A percentile compares a stretch with the other conserved stretches of the same genome.
These are phyloP conservation scores for Scheffersomyces ergatensis DNA, from an alignment of 805 yeast species.

Conservation along the genomic window DNA sequence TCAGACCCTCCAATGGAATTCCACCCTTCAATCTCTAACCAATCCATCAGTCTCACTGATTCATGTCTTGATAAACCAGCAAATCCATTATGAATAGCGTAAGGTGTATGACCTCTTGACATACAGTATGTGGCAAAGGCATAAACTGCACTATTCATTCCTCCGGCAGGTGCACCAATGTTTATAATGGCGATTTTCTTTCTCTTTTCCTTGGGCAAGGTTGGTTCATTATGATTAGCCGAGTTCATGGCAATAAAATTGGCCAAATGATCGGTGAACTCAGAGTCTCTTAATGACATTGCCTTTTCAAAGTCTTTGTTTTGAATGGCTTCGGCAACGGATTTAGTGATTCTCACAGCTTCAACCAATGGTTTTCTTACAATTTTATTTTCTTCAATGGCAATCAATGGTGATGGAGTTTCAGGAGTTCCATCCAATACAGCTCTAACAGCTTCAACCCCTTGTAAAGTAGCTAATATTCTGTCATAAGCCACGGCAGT, in stretches of 20 bases:
- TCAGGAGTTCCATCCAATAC: slow-evolving; percentile 84
- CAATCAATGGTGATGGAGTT: slow-evolving; percentile 94
- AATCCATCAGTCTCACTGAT: slow-evolving; percentile 66
- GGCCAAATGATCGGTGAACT: slow-evolving; percentile 74
- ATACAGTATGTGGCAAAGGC: slow-evolving; percentile 89
- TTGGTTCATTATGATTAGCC: slow-evolving; percentile 61
- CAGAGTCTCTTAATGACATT: slow-evolving; percentile 81
- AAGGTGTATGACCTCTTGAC: slow-evolving; percentile 87
- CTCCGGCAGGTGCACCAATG: slow-evolving; percentile 98
- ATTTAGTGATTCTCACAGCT: slow-evolving; percentile 81
- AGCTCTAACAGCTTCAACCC: slow-evolving; percentile 96
- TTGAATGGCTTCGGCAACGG: slow-evolving; percentile 87
- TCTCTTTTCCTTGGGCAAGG: slow-evolving; percentile 58
- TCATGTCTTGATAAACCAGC: slow-evolving; percentile 89
- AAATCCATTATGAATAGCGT: slow-evolving; percentile 91
- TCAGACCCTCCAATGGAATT: slow-evolving; percentile 90
- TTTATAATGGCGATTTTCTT: slow-evolving; percentile 81
- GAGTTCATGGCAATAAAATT: slow-evolving; percentile 72
- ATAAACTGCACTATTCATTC: slow-evolving; percentile 86
- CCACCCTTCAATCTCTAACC: slow-evolving; percentile 91
- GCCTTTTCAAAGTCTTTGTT: slow-evolving; percentile 81
- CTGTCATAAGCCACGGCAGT: slow-evolving; percentile 96
- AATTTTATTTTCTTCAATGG: slow-evolving; percentile 82
- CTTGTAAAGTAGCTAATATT: slow-evolving; percentile 88
- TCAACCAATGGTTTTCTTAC: slow-evolving; percentile 83